Evolutionary conservation across 176 grass and related monocot genomes (phyloP).

Genomic region (Raddia guianensis): DNA sequence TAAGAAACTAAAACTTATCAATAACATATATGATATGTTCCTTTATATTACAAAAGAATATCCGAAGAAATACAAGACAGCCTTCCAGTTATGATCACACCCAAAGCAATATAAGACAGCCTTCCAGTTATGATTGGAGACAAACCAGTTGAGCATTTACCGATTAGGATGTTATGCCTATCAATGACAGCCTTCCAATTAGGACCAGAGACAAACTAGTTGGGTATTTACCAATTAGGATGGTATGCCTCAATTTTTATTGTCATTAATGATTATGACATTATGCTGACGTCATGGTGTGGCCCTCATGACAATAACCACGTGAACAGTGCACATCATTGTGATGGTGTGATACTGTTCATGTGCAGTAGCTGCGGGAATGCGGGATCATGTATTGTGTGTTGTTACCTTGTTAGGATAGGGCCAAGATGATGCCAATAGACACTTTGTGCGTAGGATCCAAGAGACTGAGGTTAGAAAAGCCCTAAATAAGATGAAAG

Average conservation of each 20-base stretch:
- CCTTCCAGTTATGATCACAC: too few species aligned
- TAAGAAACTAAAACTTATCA: background rate
- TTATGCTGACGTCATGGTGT: too few species aligned
- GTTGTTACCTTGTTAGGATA: too few species aligned
- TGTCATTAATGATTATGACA: background rate
- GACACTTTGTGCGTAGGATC: too few species aligned
- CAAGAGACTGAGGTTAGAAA: too few species aligned
- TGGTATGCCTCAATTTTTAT: background rate
- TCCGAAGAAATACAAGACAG: background rate
- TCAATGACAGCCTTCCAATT: background rate
- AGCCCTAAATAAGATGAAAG: too few species aligned
- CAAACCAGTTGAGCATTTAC: conserved; percentile 11
- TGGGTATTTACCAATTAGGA: conserved; percentile 24
- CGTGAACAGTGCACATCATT: too few species aligned
- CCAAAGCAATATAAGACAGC: background rate
- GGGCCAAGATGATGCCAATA: too few species aligned
- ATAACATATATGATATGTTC: background rate
- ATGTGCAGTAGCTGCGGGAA: too few species aligned
- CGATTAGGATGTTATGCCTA: background rate
- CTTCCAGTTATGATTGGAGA: background rate
- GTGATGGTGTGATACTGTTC: too few species aligned
- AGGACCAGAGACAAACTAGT: background rate
- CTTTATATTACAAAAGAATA: conserved; percentile 12
- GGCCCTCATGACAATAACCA: too few species aligned
- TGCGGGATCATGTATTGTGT: too few species aligned